phyloP scores from a whole-genome alignment of 208 protist species.

The Novymonas esmeraldas region DNA sequence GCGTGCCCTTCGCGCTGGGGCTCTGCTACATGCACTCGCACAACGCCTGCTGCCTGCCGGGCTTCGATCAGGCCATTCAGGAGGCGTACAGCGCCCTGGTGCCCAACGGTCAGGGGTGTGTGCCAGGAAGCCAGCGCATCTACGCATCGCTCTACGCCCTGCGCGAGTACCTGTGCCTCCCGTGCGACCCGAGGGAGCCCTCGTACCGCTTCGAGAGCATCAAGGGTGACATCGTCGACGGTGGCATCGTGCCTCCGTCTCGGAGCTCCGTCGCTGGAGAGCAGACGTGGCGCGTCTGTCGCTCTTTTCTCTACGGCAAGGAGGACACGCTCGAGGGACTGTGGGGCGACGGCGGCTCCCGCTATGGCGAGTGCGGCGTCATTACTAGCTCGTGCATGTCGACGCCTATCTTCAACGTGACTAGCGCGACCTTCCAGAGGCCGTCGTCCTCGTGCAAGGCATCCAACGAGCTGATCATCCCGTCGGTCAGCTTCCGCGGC shows the following conservation, averaged over 20 bases:
- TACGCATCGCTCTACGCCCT: constrained; percentile 45
- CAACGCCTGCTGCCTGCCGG: constrained; percentile 42
- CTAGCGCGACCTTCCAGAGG: constrained; percentile 12
- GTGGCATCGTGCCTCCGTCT: constrained; percentile 41
- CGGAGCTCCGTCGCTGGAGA: constrained; percentile 28
- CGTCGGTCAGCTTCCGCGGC: constrained; percentile 32
- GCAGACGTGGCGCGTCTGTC: constrained; percentile 59
- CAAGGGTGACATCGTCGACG: constrained; percentile 44
- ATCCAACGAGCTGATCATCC: constrained; percentile 38
- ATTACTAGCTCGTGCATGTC: constrained; percentile 35
- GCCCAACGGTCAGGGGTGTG: constrained; percentile 40
- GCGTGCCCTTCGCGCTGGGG: constrained; percentile 37
- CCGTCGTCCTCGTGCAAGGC: constrained; percentile 21
- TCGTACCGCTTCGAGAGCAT: constrained; percentile 50
- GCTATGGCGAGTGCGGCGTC: constrained; percentile 48
- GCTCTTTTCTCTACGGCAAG: constrained; percentile 54
- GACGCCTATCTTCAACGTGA: constrained; percentile 41
- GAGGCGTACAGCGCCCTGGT: constrained; percentile 36
- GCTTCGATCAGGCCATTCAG: constrained; percentile 42
- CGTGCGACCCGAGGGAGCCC: constrained; percentile 50
- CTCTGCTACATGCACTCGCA: constrained; percentile 56
- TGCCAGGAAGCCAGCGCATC: constrained; percentile 35
- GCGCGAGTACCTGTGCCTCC: constrained; percentile 49
- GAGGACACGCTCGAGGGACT: constrained; percentile 22
- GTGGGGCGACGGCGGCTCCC: constrained; percentile 38